Evolutionary conservation across 106 monocot genomes (phyloP).

Genomic region (Dendrobium officinale): DNA sequence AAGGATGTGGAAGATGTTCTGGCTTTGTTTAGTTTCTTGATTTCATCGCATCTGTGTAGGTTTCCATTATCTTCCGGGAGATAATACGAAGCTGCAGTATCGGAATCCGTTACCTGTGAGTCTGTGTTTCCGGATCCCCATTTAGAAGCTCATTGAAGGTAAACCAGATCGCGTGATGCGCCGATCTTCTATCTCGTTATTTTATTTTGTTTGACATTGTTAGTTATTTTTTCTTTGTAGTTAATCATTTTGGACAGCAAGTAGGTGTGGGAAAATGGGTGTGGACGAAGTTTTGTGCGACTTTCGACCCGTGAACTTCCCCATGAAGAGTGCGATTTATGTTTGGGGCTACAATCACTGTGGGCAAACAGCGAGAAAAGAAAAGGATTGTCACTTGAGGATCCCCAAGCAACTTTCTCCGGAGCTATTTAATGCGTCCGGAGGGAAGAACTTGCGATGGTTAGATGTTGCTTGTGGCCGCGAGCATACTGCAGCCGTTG

Average conservation of each 20-base stretch:
- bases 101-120: background rate
- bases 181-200: background rate
- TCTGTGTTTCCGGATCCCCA: background rate
- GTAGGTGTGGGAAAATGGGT: slow-evolving; percentile 27
- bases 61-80: background rate
- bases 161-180: background rate
- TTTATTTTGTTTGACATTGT: background rate
- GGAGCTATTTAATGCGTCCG: slow-evolving; percentile 32
- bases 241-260: background rate
- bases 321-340: slow-evolving; percentile 82
- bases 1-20: background rate
- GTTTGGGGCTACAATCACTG: slow-evolving; percentile 94
- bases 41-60: background rate
- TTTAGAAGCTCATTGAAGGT: background rate
- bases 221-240: background rate
- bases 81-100: background rate
- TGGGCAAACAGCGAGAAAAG: slow-evolving; percentile 80
- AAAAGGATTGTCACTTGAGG: slow-evolving; percentile 48
- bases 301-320: slow-evolving; percentile 22
- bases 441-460: slow-evolving; percentile 48
- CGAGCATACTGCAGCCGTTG: slow-evolving; percentile 88
- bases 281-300: slow-evolving; percentile 31
- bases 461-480: slow-evolving; percentile 89
- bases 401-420: slow-evolving; percentile 66
- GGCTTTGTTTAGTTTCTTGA: background rate